phyloP scores from a whole-genome alignment of 169 alveolate genomes.

The Plasmodium vinckei region DNA sequence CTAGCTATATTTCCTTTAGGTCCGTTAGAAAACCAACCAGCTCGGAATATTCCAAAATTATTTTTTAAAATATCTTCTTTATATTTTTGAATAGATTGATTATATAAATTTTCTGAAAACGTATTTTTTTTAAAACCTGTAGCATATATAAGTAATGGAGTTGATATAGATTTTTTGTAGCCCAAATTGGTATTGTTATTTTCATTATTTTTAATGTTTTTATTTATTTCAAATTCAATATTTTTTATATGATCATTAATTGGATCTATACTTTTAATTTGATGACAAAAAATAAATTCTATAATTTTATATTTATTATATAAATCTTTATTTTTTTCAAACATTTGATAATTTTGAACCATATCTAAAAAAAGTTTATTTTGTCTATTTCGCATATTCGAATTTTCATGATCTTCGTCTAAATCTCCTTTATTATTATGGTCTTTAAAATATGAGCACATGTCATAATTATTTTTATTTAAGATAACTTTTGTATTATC shows the following conservation, averaged over 20 bases:
- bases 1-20: slow-evolving; percentile 73
- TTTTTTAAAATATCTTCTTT: slow-evolving; percentile 24
- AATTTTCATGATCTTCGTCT: slow-evolving; percentile 18
- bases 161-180: slow-evolving; percentile 7
- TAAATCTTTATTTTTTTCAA: slow-evolving; percentile 58
- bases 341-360: slow-evolving; percentile 47
- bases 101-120: slow-evolving; percentile 42
- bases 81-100: slow-evolving; percentile 33
- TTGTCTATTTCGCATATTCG: slow-evolving; percentile 44
- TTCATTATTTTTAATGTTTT: slow-evolving; percentile 7
- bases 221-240: slow-evolving; percentile 40
- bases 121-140: slow-evolving; percentile 65
- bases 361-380: slow-evolving; percentile 46
- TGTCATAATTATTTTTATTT: slow-evolving; percentile 46
- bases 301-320: slow-evolving; percentile 52
- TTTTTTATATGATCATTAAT: slow-evolving; percentile 33
- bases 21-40: slow-evolving; percentile 66
- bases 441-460: slow-evolving; percentile 2
- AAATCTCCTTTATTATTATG: slow-evolving; percentile 34
- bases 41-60: slow-evolving; percentile 43
- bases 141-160: slow-evolving; percentile 60
- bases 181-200: not conserved
- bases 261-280: slow-evolving; percentile 22
- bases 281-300: slow-evolving; percentile 51
- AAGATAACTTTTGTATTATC: slow-evolving; percentile 46